A percentile compares a stretch with the other conserved stretches of the same genome.
Evolutionary conservation across 2,329 filamentous ascomycete genomes (phyloP).

Genomic region (Xylaria sp.): DNA sequence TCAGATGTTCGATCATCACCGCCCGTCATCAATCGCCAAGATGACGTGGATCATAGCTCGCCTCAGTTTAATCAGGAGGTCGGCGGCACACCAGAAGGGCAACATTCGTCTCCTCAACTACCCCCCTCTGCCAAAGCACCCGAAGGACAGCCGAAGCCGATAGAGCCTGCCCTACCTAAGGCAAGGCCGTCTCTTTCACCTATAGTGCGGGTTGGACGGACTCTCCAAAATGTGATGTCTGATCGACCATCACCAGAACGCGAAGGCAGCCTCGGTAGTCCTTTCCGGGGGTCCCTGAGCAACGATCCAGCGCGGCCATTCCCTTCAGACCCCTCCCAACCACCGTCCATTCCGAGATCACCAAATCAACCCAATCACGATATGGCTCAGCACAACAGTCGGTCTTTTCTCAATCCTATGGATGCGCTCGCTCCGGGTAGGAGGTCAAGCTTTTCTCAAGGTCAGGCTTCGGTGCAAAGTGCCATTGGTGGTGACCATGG

Average conservation of each 20-base stretch:
- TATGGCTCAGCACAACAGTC: slow-evolving; percentile 12
- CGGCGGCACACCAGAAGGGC: slow-evolving; percentile 22
- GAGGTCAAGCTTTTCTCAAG: slow-evolving; percentile 23
- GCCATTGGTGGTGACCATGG: slow-evolving; percentile 15
- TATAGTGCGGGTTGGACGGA: slow-evolving; percentile 60
- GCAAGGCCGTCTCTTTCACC: slow-evolving; percentile 49
- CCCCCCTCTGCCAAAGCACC: slow-evolving; percentile 21
- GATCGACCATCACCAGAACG: slow-evolving; percentile 60
- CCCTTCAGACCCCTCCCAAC: slow-evolving; percentile 22
- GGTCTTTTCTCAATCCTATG: slow-evolving; percentile 20
- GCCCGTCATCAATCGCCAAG: slow-evolving; percentile 33
- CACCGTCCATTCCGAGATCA: slow-evolving; percentile 30
- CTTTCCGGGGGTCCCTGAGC: slow-evolving; percentile 49
- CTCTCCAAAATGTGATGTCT: slow-evolving; percentile 60
- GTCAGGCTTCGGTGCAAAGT: slow-evolving; percentile 14
- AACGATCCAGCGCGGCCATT: slow-evolving; percentile 32
- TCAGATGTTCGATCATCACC: slow-evolving; percentile 41
- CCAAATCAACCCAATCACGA: slow-evolving; percentile 26
- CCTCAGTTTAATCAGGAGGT: slow-evolving; percentile 29
- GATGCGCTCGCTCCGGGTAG: slow-evolving; percentile 25
- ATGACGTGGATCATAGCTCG: slow-evolving; percentile 29
- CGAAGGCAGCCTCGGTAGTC: slow-evolving; percentile 57
- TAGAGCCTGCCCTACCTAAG: slow-evolving; percentile 25
- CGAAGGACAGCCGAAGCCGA: slow-evolving; percentile 22
- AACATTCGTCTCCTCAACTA: slow-evolving; percentile 27